These are phyloP conservation scores for Populus hybrid DNA, from an alignment of 441 rosid genomes.

Conservation along the genomic window DNA sequence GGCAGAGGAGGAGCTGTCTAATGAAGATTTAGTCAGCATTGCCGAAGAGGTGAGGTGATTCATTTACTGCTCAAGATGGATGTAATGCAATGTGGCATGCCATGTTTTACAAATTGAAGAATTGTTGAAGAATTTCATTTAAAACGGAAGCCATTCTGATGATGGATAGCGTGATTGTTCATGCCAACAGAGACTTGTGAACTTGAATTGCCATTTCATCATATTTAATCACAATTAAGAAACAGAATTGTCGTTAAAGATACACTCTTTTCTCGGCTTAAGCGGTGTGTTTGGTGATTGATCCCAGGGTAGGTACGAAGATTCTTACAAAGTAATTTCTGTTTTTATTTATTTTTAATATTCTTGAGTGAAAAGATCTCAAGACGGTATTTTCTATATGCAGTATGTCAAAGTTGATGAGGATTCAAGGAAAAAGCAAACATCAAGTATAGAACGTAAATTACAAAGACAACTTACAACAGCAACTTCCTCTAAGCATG, in stretches of 20 bases:
- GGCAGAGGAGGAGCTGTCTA: conserved; percentile 29
- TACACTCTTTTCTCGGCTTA: background rate
- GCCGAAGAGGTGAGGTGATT: conserved; percentile 41
- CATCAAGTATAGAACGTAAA: conserved; percentile 13
- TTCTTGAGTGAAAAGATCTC: background rate
- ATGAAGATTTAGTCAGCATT: conserved; percentile 46
- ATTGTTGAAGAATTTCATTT: background rate
- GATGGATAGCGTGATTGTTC: background rate
- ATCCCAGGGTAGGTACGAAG: background rate
- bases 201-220: background rate
- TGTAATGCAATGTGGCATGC: background rate
- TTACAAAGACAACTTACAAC: background rate
- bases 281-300: background rate
- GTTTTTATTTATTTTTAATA: background rate
- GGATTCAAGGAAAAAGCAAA: conserved; percentile 15
- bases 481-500: conserved; percentile 9
- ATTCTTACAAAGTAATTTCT: background rate
- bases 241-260: background rate
- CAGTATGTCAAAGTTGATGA: conserved; percentile 38
- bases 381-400: conserved; percentile 4
- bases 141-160: background rate
- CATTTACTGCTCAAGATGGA: background rate
- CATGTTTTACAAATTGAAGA: background rate
- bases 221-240: background rate
- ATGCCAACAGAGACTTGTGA: background rate